A percentile compares a stretch with the other conserved stretches of the same genome.
phyloP scores from a whole-genome alignment of 495 filamentous ascomycete species.

The Penicillium egyptiacum region DNA sequence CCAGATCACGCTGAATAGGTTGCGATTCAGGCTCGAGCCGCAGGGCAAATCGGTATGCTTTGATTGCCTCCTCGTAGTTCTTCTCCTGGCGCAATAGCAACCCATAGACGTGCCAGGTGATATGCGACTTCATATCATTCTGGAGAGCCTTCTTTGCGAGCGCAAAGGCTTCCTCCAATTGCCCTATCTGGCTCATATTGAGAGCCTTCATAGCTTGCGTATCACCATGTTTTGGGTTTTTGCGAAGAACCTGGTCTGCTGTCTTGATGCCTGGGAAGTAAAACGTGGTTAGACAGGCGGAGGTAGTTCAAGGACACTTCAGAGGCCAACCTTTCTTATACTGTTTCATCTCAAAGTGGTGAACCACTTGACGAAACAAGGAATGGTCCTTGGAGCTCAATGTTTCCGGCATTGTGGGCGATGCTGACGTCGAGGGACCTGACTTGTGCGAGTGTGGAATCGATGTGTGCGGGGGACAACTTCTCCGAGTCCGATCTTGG shows the following conservation, averaged over 20 bases:
- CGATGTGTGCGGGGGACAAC: slow-evolving; percentile 45
- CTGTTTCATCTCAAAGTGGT: slow-evolving; percentile 95
- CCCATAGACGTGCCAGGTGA: slow-evolving; percentile 99
- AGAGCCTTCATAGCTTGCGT: slow-evolving; percentile 99
- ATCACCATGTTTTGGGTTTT: slow-evolving; percentile 94
- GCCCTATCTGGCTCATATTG: slow-evolving; percentile 87
- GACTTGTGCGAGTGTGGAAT: slow-evolving; percentile 42
- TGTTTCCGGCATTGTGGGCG: slow-evolving; percentile 70
- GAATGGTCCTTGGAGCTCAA: slow-evolving; percentile 86
- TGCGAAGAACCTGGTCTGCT: slow-evolving; percentile 90
- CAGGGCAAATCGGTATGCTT: slow-evolving; percentile 94
- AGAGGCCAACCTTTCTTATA: slow-evolving; percentile 77
- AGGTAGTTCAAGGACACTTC: not conserved
- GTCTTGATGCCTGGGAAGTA: slow-evolving; percentile 70
- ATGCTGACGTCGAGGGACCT: slow-evolving; percentile 30
- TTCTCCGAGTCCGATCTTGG: slow-evolving; percentile 37
- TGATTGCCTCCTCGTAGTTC: slow-evolving; percentile 98
- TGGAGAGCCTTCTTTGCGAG: slow-evolving; percentile 87
- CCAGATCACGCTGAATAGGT: slow-evolving; percentile 93
- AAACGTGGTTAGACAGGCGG: slow-evolving; percentile 23
- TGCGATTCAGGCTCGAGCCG: slow-evolving; percentile 87
- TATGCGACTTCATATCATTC: slow-evolving; percentile 97
- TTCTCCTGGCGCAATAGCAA: slow-evolving; percentile 87
- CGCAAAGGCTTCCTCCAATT: slow-evolving; percentile 88
- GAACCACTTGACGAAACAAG: slow-evolving; percentile 90